Evolutionary conservation across 2,329 filamentous ascomycete genomes (phyloP).

Genomic region (Paracamarosporium sp.): DNA sequence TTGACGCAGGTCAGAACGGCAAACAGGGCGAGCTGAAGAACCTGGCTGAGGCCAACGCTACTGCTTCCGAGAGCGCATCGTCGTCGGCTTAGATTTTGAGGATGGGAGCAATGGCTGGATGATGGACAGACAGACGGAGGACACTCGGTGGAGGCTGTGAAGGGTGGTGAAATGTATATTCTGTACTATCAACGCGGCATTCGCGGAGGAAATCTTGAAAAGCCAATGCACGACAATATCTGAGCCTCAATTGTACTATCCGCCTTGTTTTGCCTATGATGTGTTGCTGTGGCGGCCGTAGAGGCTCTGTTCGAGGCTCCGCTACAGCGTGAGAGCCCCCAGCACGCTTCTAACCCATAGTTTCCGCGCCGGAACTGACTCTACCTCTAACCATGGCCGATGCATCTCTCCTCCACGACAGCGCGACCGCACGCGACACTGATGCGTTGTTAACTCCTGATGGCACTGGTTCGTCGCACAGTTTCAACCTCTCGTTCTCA

Average conservation of each 20-base stretch:
- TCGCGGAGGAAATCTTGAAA: slow-evolving; percentile 23
- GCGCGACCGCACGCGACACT: slow-evolving; percentile 19
- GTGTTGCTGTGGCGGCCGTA: slow-evolving; percentile 9
- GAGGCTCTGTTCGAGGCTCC: neutral
- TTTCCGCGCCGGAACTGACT: slow-evolving; percentile 40
- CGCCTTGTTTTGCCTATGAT: slow-evolving; percentile 1
- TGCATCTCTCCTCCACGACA: slow-evolving; percentile 31
- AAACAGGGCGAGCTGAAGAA: slow-evolving; percentile 89
- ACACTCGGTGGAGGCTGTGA: slow-evolving; percentile 7
- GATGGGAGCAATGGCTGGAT: neutral
- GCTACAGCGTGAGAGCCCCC: slow-evolving; percentile 11
- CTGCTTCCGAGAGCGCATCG: slow-evolving; percentile 52
- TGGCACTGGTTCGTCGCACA: slow-evolving; percentile 22
- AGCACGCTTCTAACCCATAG: slow-evolving; percentile 23
- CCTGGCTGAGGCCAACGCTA: slow-evolving; percentile 65
- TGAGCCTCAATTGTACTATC: slow-evolving; percentile 22
- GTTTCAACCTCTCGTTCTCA: neutral
- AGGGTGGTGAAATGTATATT: slow-evolving; percentile 40
- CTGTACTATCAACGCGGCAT: slow-evolving; percentile 44
- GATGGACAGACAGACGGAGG: slow-evolving; percentile 6
- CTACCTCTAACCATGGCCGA: slow-evolving; percentile 38
- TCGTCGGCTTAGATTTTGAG: slow-evolving; percentile 45
- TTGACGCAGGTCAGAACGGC: slow-evolving; percentile 72
- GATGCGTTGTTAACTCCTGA: slow-evolving; percentile 14
- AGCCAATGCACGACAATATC: slow-evolving; percentile 36